Evolutionary conservation across 257 asterid species (phyloP), one percentile per base, ranked within the genome.

Genomic region (Linderniella brevidens): DNA sequence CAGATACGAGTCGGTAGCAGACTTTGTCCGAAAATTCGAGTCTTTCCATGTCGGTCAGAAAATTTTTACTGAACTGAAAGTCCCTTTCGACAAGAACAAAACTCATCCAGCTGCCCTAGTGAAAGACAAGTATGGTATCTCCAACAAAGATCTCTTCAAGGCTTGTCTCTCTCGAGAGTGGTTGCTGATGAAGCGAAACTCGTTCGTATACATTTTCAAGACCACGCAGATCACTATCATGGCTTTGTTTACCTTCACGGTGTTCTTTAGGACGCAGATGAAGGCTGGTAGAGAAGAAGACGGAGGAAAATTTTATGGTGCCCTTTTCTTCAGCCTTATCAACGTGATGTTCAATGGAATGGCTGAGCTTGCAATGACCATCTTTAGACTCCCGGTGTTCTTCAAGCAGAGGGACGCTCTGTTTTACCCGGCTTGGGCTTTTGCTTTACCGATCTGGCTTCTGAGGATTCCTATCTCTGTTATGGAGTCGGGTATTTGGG

Each of bases 331-430:
- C 61, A 75, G 84, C 57, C 90, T 78, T 39, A 57, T 78, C 8
- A 78, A 75, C 37, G 84, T 78, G 37, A 78, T 78, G 90, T 78
- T 78, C 58, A 75, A 75, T 47, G 90, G 90, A 38, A 78, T 68
- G 74, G 76, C 84, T 0, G 90, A 78, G 69, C 81, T 78, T 37
- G 90, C 81, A 16, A 60, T 78, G 84, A 75, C 78, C 54, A 70
- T 72, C 48, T 62, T 68, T n/a, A 67, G 90, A 65, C 84, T 78
- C 29, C 90, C 85, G 0, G 84, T 75, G 47, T 78, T 78, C 62
- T 75, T 78, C 56, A 78, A 78, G 59, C 90, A 75, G 39, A 58
- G 90, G 54, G 90, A 78, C 32, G 64, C 90, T 11, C 61, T 72
- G 12, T 64, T 78, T 61, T 78, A 69, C 53, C 90, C 90, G 0